Percentiles rank a stretch among this genome's conserved stretches.
These are phyloP conservation scores for Ascochyta rabiei DNA, from an alignment of 2,329 filamentous ascomycete species.

Conservation along the genomic window DNA sequence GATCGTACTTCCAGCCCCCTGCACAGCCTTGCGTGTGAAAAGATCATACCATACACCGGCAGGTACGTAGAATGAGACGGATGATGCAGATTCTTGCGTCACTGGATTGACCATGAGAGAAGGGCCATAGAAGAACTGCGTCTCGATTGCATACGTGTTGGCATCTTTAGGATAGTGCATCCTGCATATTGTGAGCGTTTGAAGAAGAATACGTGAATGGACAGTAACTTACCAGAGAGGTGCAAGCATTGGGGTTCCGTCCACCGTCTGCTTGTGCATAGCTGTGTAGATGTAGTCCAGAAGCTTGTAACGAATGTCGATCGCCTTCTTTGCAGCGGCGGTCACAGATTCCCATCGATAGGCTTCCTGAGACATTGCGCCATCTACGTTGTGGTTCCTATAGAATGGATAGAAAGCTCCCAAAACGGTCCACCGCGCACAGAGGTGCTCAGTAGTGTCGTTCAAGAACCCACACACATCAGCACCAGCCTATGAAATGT, in stretches of 20 bases:
- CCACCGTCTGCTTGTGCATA: constrained; percentile 63
- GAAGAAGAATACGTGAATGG: background rate
- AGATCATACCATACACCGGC: constrained; percentile 59
- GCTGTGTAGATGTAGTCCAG: constrained; percentile 81
- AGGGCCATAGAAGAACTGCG: constrained; percentile 65
- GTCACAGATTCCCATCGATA: constrained; percentile 72
- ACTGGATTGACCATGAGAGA: constrained; percentile 64
- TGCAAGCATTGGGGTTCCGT: constrained; percentile 69
- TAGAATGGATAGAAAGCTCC: constrained; percentile 77
- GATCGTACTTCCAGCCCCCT: constrained; percentile 49
- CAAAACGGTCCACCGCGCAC: constrained; percentile 73
- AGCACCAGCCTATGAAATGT: constrained; percentile 40
- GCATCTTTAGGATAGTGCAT: constrained; percentile 68
- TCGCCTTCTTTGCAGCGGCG: constrained; percentile 68
- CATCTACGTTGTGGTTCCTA: constrained; percentile 71
- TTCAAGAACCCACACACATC: constrained; percentile 78
- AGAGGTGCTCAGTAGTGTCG: constrained; percentile 71
- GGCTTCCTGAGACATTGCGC: constrained; percentile 57
- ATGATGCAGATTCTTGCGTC: constrained; percentile 56
- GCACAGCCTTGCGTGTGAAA: constrained; percentile 37
- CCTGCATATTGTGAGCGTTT: constrained; percentile 19
- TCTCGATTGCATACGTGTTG: constrained; percentile 56
- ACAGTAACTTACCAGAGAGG: constrained; percentile 71
- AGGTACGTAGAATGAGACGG: constrained; percentile 62
- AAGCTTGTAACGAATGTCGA: constrained; percentile 75